Evolutionary conservation across 2,329 filamentous ascomycete species (phyloP).

Genomic region (Albifimbria verrucaria): DNA sequence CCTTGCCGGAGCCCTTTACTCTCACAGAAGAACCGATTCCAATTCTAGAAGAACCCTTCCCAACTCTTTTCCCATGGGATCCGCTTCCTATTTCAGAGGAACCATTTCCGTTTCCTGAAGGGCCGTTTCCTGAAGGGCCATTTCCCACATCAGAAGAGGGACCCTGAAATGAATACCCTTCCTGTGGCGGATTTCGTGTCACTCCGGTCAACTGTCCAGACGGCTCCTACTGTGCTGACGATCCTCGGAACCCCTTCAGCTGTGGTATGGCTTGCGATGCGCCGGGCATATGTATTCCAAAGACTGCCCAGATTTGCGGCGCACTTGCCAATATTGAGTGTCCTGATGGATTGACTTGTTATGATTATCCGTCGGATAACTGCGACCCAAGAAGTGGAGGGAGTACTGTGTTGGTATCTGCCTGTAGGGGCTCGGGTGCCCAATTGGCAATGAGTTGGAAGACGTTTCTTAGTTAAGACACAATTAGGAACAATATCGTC

Average conservation of each 20-base stretch:
- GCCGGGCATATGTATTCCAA: constrained; percentile 19
- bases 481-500: too few relatives aligned
- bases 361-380: background rate
- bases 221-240: constrained; percentile 5
- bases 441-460: too few relatives aligned
- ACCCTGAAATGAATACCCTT: background rate
- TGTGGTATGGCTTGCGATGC: constrained; percentile 22
- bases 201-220: background rate
- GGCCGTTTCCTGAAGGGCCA: too few relatives aligned
- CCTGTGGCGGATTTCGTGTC: background rate
- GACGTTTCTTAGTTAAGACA: too few relatives aligned
- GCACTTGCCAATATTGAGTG: background rate
- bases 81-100: too few relatives aligned
- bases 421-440: too few relatives aligned
- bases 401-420: constrained; percentile 5
- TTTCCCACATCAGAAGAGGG: too few relatives aligned
- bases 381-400: background rate
- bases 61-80: too few relatives aligned
- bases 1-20: too few relatives aligned
- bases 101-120: too few relatives aligned
- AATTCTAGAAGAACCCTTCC: too few relatives aligned
- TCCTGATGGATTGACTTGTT: background rate
- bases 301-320: constrained; percentile 3
- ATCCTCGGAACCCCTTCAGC: constrained; percentile 12
- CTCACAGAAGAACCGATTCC: too few relatives aligned